A percentile compares a stretch with the other conserved stretches of the same genome.
Conservation (phyloP, 2,329 filamentous ascomycete genomes). For the Calonectria hawksworthii region DNA sequence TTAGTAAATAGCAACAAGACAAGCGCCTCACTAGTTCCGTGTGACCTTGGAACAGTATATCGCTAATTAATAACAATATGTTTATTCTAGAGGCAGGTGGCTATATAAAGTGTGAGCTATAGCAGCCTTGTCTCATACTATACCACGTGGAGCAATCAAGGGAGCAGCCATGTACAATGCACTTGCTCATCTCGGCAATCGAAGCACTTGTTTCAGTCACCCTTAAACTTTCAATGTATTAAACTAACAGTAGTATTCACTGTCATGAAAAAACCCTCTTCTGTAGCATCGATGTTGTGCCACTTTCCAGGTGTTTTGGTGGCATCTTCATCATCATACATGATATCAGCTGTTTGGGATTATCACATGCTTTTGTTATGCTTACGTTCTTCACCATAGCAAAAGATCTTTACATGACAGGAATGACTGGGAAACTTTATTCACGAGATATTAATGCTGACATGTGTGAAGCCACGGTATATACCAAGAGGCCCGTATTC, state of each 20-base stretch:
- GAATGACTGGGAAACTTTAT: background rate
- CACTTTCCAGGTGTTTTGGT: background rate
- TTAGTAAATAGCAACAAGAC: background rate
- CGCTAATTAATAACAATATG: background rate
- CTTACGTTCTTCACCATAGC: background rate
- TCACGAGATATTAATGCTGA: background rate
- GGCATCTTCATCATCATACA: background rate
- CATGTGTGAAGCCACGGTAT: background rate
- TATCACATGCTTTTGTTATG: background rate
- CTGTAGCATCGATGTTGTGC: background rate
- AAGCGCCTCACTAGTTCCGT: background rate
- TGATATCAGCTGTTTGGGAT: background rate
- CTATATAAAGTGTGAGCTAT: background rate
- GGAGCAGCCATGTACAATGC: background rate
- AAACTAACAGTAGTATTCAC: no score
- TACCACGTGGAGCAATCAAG: background rate
- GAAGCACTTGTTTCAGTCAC: background rate
- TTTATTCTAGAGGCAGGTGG: background rate
- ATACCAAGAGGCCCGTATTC: background rate
- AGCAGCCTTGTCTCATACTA: background rate
- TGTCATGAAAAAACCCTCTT: background rate
- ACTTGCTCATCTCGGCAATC: background rate
- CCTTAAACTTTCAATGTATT: background rate
- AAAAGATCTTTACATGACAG: background rate
- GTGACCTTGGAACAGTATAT: background rate